A percentile compares a stretch with the other conserved stretches of the same genome.
phyloP scores from a whole-genome alignment of 2,329 filamentous ascomycete genomes.

The Rasamsonia emersonii region DNA sequence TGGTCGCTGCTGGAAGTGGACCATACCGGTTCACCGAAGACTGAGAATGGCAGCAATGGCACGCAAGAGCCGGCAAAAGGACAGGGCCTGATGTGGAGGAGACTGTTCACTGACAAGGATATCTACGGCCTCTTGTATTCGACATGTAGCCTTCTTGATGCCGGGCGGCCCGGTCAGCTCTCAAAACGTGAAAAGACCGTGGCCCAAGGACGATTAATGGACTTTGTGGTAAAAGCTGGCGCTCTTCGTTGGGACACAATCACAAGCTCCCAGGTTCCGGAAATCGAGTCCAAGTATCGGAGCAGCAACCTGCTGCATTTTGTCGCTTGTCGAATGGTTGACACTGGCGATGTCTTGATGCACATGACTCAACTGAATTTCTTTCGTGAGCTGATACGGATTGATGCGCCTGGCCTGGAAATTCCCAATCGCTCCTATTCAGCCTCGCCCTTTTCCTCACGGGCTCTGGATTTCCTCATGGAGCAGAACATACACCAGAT shows the following conservation, averaged over 20 bases:
- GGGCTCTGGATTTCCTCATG: slow-evolving; percentile 45
- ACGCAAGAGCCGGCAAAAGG: slow-evolving; percentile 22
- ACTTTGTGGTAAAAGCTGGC: slow-evolving; percentile 47
- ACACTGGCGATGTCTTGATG: slow-evolving; percentile 51
- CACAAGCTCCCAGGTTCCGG: slow-evolving; percentile 41
- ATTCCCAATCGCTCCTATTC: slow-evolving; percentile 23
- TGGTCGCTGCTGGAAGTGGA: slow-evolving; percentile 46
- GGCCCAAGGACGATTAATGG: slow-evolving; percentile 52
- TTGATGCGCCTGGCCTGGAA: slow-evolving; percentile 28
- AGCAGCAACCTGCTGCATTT: slow-evolving; percentile 46
- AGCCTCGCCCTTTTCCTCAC: slow-evolving; percentile 29
- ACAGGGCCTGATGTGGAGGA: slow-evolving; percentile 52
- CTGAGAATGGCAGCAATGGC: slow-evolving; percentile 14
- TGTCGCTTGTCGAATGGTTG: slow-evolving; percentile 47
- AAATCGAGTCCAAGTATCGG: slow-evolving; percentile 40
- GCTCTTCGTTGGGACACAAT: slow-evolving; percentile 48
- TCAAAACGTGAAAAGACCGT: slow-evolving; percentile 48
- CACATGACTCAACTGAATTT: slow-evolving; percentile 52
- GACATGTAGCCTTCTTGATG: slow-evolving; percentile 39
- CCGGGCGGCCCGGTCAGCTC: slow-evolving; percentile 28
- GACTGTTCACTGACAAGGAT: slow-evolving; percentile 52
- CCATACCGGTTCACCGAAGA: slow-evolving; percentile 24
- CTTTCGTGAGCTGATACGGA: slow-evolving; percentile 45
- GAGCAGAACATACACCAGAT: slow-evolving; percentile 42
- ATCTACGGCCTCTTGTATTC: slow-evolving; percentile 51